Evolutionary conservation across 495 filamentous ascomycete species (phyloP), one percentile per base, ranked within the genome.

Genomic region (Extremus antarcticus): DNA sequence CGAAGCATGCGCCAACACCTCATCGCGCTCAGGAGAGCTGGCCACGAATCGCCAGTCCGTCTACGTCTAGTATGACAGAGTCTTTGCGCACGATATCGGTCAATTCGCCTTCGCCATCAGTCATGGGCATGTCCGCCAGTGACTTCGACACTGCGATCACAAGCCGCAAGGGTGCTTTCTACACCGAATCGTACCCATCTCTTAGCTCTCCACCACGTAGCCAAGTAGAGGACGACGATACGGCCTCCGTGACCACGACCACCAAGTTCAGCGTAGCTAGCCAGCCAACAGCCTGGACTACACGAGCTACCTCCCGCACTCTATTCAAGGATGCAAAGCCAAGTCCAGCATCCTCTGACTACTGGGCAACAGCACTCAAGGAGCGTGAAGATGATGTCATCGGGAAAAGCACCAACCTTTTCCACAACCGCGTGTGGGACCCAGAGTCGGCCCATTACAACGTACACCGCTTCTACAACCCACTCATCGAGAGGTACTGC

Each of bases 381-480:
- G 47, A 40, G 13, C 2, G 24, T 8, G 20, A 54, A 22, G 20
- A 22, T 1, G 8, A 43, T 40, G 16, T 22, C 17, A 2, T 17
- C 52, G 25, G 32, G n/a, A 50, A 53, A 16, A 50, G 32, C 35
- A 54, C 19, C 0, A 69, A 68, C 43, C 56, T 68, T 17, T 55
- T 69, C 43, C 47, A 58, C 10, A 55, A 25, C 4, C 66, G 62
- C 23, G 67, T 70, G 56, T 70, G 64, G 61, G 65, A 71, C 56
- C 67, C 68, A 1, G 40, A 41, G 7, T 54, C 51, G 25, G 9
- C 17, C 0, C 59, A 62, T 40, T 71, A 60, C 51, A 55, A 68
- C 43, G 50, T 59, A 0, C 47, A 63, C n/a, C 58, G 59, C 17
- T 69, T 71, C 63, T 63, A 38, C 25, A 20, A 70, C 35, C 4